Base-by-base conservation (phyloP, 257 asterid genomes). In the Solanum dulcamara region DNA sequence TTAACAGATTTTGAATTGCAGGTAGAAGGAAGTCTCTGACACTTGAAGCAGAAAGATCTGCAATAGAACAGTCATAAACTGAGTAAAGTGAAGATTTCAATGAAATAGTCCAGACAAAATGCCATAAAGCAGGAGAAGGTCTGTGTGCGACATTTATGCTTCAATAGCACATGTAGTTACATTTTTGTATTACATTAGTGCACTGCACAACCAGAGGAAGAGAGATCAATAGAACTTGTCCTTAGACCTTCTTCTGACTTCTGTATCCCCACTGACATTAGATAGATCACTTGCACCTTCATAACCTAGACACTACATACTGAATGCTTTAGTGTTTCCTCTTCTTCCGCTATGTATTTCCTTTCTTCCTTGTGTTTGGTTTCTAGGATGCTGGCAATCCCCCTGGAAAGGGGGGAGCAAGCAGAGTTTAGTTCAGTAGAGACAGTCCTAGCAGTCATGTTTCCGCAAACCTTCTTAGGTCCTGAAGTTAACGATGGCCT, bases 1-100 rank as follows among this genome's bases (percentile, higher is more conserved):
- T 97, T 83, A 97, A 37, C 74, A 97, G 90, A 86, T 97, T 97
- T 86, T 97, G 98, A 55, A 97, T 94, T 2, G 98, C 97, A 12
- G 99, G 99, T 85, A 97, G 91, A 83, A 95, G 96, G 87, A 85
- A 90, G 87, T 95, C 97, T 87, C 92, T 90, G 32, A 97, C 94
- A 84, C 96, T 92, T 4, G 98, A 84, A 87, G 90, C 87, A 74
- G 98, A 70, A 89, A 97, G 96, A 85, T 97, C 99, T 97, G 92
- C 85, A 87, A 40, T 26, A 30, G 81, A 74, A 89, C 80, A 71
- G 17, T 81, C 75, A 37, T 10, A 28, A 70, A 81, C 55, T 10
- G 50, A 53, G 81, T 70, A 80, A 33, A 35, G 48, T n/a, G 74
- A 51, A 80, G 77, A 71, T 38, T 32, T 38, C 20, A 70, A 28